These are phyloP conservation scores for Fraxinus velutina DNA, from an alignment of 305 asterid genomes.

Conservation along the genomic window DNA sequence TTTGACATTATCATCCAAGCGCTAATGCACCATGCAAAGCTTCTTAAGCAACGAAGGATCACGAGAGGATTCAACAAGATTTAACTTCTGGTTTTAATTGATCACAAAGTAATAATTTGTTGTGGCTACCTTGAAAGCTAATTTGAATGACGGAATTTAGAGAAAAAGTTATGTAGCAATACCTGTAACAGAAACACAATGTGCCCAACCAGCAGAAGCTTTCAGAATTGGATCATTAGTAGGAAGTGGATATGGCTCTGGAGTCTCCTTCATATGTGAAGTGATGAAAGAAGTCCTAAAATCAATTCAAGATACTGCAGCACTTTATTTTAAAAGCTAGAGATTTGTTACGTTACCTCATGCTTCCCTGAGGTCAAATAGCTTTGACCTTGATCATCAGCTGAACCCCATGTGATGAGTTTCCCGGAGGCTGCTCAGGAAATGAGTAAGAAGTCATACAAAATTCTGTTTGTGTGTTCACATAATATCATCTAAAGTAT, in stretches of 20 bases:
- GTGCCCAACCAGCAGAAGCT: constrained; percentile 80
- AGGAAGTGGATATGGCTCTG: constrained; percentile 56
- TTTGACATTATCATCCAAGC: not conserved
- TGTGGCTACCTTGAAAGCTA: not conserved
- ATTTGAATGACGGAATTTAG: constrained; percentile 3
- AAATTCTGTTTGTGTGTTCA: constrained; percentile 2
- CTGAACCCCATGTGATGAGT: constrained; percentile 66
- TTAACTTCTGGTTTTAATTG: not conserved
- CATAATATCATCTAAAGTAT: not conserved
- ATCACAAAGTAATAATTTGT: constrained; percentile 1
- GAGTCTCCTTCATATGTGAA: constrained; percentile 38
- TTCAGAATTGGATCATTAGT: constrained; percentile 40
- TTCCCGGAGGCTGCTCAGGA: constrained; percentile 45
- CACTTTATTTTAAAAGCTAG: not conserved
- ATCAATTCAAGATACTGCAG: constrained; percentile 16
- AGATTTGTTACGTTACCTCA: constrained; percentile 43
- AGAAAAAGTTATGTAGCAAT: not conserved
- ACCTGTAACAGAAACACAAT: constrained; percentile 65
- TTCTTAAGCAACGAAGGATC: not conserved
- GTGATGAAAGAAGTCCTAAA: constrained; percentile 25
- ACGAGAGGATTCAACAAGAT: not conserved
- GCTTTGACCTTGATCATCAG: constrained; percentile 79
- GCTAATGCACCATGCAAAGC: not conserved
- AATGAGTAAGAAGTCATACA: not conserved
- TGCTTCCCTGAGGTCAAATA: constrained; percentile 72